Percentiles rank a stretch among this genome's conserved stretches.
Conservation (phyloP, 441 rosid genomes). For the Aleurites moluccanus region DNA sequence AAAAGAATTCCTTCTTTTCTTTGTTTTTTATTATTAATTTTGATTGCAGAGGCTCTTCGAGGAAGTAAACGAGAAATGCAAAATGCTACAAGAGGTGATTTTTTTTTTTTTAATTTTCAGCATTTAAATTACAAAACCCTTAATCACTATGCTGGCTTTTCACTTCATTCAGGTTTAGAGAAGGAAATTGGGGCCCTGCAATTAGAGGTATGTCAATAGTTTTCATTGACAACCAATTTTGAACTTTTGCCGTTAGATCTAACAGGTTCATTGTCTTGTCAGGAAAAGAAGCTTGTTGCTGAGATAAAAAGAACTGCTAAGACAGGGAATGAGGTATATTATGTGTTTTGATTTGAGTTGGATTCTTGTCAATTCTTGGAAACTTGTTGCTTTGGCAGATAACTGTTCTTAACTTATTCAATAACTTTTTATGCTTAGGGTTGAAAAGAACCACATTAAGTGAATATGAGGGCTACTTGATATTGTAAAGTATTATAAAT, state of each 20-base stretch:
- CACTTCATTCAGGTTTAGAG: constrained; percentile 65
- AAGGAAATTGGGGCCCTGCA: constrained; percentile 85
- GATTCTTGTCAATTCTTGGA: neutral
- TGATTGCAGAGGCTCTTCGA: constrained; percentile 76
- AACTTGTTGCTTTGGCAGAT: neutral
- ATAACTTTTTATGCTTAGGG: neutral
- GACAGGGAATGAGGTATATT: constrained; percentile 90
- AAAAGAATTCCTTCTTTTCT: constrained; percentile 4
- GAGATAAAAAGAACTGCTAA: constrained; percentile 93
- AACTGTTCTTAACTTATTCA: neutral
- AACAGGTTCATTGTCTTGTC: constrained; percentile 26
- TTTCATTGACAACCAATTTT: constrained; percentile 5
- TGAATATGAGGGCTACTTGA: neutral
- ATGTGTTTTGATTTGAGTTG: constrained; percentile 5
- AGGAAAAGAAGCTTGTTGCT: constrained; percentile 94
- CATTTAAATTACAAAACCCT: neutral
- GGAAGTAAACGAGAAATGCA: constrained; percentile 91
- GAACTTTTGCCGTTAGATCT: constrained; percentile 15
- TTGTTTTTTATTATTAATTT: constrained; percentile 12
- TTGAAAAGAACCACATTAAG: neutral
- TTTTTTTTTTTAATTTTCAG: neutral
- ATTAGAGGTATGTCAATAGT: constrained; percentile 55
- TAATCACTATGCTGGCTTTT: constrained; percentile 4
- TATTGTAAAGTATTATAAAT: neutral
- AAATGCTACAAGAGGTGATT: constrained; percentile 86